phyloP scores from a whole-genome alignment of 805 yeast genomes.

The Sugiyamaella boreocaroliniensis region DNA sequence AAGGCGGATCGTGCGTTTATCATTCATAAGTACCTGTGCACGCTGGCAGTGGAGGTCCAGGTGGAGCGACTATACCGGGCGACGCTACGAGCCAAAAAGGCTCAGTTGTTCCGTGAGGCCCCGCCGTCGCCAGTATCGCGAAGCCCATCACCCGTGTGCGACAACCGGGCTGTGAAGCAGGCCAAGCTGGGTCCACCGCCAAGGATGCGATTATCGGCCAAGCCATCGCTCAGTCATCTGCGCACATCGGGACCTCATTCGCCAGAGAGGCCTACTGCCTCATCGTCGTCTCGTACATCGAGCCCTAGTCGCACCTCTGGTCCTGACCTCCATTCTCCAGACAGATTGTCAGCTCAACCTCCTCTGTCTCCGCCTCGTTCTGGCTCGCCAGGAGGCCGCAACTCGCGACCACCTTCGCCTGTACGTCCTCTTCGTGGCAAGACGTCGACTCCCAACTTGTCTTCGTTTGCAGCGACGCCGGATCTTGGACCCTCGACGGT shows the following conservation, averaged over 20 bases:
- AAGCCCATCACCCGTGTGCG: not conserved
- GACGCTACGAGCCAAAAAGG: slow-evolving; percentile 22
- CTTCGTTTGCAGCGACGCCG: not conserved
- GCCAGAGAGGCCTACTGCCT: not conserved
- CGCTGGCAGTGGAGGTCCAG: slow-evolving; percentile 55
- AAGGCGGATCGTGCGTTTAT: slow-evolving; percentile 41
- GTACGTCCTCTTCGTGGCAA: not conserved
- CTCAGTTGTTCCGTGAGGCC: not conserved
- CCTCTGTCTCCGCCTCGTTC: too few relatives aligned
- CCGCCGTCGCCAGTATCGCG: not conserved
- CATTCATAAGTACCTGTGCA: slow-evolving; percentile 42
- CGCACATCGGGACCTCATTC: not conserved
- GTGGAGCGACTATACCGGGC: slow-evolving; percentile 58
- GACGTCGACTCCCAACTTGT: not conserved
- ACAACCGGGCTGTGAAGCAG: not conserved
- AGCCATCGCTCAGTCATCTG: not conserved
- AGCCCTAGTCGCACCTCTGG: too few relatives aligned
- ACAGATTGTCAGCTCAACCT: too few relatives aligned
- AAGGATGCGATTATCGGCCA: not conserved
- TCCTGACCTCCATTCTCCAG: too few relatives aligned
- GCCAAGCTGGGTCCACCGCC: not conserved
- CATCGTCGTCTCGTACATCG: too few relatives aligned
- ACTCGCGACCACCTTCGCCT: slow-evolving; percentile 2
- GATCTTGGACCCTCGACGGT: not conserved
- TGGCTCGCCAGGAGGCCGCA: not conserved